A percentile compares a stretch with the other conserved stretches of the same genome.
These are phyloP conservation scores for Ustilago hordei DNA, from an alignment of 1,284 basidiomycete species.

Conservation along the genomic window DNA sequence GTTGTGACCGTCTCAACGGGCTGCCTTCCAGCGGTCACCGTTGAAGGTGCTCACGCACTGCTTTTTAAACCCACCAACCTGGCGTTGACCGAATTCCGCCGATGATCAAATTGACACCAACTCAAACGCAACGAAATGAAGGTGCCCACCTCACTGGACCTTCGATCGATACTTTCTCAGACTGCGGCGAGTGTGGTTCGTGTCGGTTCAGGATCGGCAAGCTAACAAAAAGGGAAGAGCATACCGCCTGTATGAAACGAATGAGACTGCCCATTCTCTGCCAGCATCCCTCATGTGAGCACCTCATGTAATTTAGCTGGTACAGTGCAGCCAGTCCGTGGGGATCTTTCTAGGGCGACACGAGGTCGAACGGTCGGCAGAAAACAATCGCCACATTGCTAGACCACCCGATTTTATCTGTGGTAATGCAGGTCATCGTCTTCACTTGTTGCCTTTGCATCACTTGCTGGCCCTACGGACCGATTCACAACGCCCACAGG, in stretches of 20 bases:
- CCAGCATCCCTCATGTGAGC: not conserved
- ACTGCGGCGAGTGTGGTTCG: not conserved
- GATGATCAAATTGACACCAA: constrained; percentile 20
- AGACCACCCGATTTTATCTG: not conserved
- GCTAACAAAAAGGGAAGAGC: not conserved
- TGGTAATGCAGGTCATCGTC: not conserved
- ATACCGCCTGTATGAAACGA: not conserved
- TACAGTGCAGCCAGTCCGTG: not conserved
- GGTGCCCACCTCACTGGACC: not conserved
- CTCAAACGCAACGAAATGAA: constrained; percentile 17
- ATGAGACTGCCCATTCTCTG: too few species aligned
- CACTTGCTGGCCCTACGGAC: not conserved
- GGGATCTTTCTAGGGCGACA: not conserved
- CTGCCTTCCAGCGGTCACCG: not conserved
- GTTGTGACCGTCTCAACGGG: too few species aligned
- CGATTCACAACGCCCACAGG: not conserved
- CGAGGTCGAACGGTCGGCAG: not conserved
- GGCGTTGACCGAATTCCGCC: not conserved
- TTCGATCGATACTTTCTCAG: not conserved
- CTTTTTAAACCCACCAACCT: not conserved
- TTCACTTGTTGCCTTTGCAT: not conserved
- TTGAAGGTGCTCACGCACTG: not conserved
- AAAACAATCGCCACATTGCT: not conserved
- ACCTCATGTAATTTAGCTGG: not conserved
- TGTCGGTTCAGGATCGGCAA: not conserved